Conservation (phyloP, 2,329 filamentous ascomycete genomes). For the Coniochaeta pulveracea region DNA sequence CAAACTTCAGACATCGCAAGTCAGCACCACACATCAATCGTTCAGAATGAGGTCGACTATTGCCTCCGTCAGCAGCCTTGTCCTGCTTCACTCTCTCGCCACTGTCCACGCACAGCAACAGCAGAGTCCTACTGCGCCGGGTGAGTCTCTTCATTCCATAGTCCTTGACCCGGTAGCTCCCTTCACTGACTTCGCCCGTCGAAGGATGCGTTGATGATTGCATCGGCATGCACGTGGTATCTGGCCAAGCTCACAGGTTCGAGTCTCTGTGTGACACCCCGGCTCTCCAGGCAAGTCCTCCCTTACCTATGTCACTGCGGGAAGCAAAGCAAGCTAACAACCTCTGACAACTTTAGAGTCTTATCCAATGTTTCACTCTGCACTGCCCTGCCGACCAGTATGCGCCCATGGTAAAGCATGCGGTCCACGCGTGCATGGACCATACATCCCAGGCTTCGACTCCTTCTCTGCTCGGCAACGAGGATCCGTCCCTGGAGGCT, state of each 20-base stretch:
- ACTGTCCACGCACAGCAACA: conserved; percentile 1
- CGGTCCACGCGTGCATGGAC: conserved; percentile 2
- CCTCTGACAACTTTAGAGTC: no score
- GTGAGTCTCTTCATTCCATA: no score
- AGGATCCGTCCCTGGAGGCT: neutral
- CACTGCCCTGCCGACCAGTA: conserved; percentile 6
- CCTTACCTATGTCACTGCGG: no score
- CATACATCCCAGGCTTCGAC: neutral
- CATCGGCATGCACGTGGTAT: no score
- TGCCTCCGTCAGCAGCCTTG: neutral
- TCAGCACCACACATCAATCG: neutral
- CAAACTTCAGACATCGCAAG: neutral
- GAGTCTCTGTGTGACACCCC: no score
- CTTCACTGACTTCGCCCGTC: no score
- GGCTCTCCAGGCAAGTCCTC: no score
- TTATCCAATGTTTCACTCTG: conserved; percentile 5
- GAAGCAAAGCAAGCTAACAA: no score
- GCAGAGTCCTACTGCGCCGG: no score
- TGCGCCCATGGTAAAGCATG: conserved; percentile 3
- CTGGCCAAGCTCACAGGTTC: no score
- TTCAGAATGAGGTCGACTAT: neutral
- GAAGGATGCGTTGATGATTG: no score
- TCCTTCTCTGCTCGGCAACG: neutral
- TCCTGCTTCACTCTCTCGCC: neutral
- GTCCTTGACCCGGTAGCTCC: no score